Evolutionary conservation across 352 stramenopile genomes (phyloP).

Genomic region (Globisporangium heterothallicum): DNA sequence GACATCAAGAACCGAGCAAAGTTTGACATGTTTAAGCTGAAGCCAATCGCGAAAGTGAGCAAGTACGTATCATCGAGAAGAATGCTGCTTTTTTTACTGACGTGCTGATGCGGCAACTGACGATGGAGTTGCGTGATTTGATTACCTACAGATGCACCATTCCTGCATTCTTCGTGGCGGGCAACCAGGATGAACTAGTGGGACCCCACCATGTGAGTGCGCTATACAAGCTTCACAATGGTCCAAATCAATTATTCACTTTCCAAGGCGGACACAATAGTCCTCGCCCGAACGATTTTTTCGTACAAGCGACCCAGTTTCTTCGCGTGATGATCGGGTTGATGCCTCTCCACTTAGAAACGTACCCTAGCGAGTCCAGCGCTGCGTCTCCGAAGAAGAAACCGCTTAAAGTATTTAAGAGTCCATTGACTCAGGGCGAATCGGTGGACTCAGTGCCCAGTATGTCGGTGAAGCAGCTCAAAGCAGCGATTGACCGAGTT

Average conservation of each 20-base stretch:
- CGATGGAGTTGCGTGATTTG: not conserved
- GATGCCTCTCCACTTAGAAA: conserved; percentile 52
- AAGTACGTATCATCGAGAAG: conserved; percentile 30
- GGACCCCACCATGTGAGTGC: conserved; percentile 66
- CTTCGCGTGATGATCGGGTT: conserved; percentile 74
- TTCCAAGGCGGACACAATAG: conserved; percentile 82
- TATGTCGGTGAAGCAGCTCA: conserved; percentile 80
- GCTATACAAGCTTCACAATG: conserved; percentile 70
- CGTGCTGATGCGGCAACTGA: not conserved
- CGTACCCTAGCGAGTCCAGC: conserved; percentile 20
- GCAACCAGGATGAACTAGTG: conserved; percentile 75
- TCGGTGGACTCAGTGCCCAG: conserved; percentile 61
- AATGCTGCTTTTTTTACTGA: not conserved
- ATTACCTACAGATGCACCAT: conserved; percentile 31
- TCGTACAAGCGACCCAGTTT: conserved; percentile 75
- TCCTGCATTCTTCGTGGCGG: conserved; percentile 74
- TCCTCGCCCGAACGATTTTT: conserved; percentile 69
- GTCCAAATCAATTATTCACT: conserved; percentile 74
- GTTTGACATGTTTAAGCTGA: conserved; percentile 88
- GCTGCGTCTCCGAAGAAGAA: conserved; percentile 24
- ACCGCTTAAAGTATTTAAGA: conserved; percentile 51
- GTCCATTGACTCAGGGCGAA: conserved; percentile 44
- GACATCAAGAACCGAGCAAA: conserved; percentile 79
- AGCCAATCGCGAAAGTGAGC: conserved; percentile 65
- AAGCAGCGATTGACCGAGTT: conserved; percentile 58